Evolutionary conservation across 257 asterid genomes (phyloP).

Genomic region (Petrea volubilis): DNA sequence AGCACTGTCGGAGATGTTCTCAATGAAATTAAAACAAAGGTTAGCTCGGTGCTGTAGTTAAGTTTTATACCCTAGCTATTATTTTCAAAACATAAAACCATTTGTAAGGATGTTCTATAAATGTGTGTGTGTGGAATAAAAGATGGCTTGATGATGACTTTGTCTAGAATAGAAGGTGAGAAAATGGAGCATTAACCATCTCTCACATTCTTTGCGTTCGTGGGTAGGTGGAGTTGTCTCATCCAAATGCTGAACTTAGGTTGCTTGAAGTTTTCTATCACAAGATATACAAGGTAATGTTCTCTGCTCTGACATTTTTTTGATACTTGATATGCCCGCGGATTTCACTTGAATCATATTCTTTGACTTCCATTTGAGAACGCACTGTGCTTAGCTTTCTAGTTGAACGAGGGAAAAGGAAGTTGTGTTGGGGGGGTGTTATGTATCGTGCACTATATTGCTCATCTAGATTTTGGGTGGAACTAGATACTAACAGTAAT

Average conservation of each 20-base stretch:
- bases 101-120: too few species aligned
- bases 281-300: conserved; percentile 68
- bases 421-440: neutral
- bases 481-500: neutral
- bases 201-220: conserved; percentile 27
- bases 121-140: too few species aligned
- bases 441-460: neutral
- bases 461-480: neutral
- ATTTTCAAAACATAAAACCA: too few species aligned
- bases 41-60: conserved; percentile 27
- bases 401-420: too few species aligned
- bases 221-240: conserved; percentile 62
- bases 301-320: neutral
- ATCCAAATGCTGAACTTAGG: conserved; percentile 68
- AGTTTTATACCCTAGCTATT: conserved; percentile 14
- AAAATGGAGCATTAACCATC: conserved; percentile 7
- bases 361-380: neutral
- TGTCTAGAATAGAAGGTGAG: neutral
- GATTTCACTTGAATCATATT: neutral
- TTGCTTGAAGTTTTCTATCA: conserved; percentile 67
- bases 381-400: neutral
- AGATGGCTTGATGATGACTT: neutral
- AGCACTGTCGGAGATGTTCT: conserved; percentile 98
- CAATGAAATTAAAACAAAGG: conserved; percentile 93
- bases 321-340: conserved; percentile 16